Base-by-base conservation (phyloP, 257 asterid species). In the Solanum raphanifolium region DNA sequence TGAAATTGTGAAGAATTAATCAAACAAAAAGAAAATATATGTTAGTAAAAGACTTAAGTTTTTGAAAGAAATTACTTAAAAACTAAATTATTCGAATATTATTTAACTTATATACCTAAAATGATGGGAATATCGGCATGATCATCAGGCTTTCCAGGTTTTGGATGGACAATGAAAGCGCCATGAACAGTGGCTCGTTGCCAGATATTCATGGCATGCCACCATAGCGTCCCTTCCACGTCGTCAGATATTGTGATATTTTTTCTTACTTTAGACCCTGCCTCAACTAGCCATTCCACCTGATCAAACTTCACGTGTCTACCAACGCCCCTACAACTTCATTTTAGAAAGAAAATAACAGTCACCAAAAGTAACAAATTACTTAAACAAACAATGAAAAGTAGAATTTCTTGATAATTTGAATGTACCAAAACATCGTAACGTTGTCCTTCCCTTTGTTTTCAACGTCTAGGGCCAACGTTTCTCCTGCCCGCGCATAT, bases 131-230 rank as follows among this genome's bases (percentile, higher is more conserved):
- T 87, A 88, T 94, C 92, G 11, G 41, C 41, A 38, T 38, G 41
- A 38, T 38, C 41, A 38, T 38, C 41, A 38, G 43, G 43, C 12
- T 82, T 87, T n/a, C 85, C 65, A 1, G 13, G 35, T 5, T 20
- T 83, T 1, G 95, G 91, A 15, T 83, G 52, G 13, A 94, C 89
- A 43, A 94, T 35, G 0, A 94, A 87, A 0, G 93, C 93, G 5
- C 95, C 95, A 27, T 88, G 93, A 4, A 93, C 94, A 1, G 96
- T 94, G 15, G 92, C 93, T 3, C 95, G 32, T 0, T 94, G 90
- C 95, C 95, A 93, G 1, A 92, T 92, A 20, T 93, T 92, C 12
- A 90, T 93, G 0, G 96, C 96, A 41, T 93, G 95, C 96, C 95
- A 94, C 96, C 95, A 92, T 35, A 94, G 4, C 3, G 93, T 94